phyloP scores from a whole-genome alignment of 495 filamentous ascomycete species.

The Tuber melanosporum region DNA sequence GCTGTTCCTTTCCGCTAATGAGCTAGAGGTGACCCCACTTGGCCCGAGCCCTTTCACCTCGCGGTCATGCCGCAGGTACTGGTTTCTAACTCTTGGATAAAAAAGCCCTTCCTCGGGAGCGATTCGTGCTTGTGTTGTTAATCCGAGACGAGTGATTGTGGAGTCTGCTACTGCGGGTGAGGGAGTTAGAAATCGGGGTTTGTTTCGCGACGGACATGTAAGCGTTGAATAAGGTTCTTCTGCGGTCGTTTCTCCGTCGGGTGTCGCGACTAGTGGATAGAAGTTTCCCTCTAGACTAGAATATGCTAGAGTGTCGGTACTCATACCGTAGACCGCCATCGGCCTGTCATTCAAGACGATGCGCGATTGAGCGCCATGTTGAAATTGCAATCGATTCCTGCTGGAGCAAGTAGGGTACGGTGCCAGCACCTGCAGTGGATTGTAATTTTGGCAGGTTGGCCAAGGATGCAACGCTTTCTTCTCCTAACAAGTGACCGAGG shows the following conservation, averaged over 20 bases:
- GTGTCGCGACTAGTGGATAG: not conserved
- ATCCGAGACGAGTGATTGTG: not conserved
- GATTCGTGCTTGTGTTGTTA: not conserved
- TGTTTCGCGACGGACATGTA: not conserved
- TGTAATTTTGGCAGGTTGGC: not conserved
- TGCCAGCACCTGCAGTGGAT: not conserved
- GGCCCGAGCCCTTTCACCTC: not conserved
- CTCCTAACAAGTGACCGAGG: not conserved
- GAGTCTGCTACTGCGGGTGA: not conserved
- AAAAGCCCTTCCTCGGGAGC: not conserved
- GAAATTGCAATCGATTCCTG: not conserved
- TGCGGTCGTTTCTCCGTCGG: not conserved
- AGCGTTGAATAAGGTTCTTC: not conserved
- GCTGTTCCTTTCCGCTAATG: not conserved
- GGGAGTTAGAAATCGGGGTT: not conserved
- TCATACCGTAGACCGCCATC: not conserved
- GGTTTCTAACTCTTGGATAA: not conserved
- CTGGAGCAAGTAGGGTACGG: not conserved
- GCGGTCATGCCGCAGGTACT: not conserved
- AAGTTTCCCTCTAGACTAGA: not conserved
- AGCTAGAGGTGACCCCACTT: not conserved
- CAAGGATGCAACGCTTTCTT: not conserved
- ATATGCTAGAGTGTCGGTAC: not conserved
- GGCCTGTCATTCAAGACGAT: not conserved
- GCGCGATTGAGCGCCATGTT: not conserved